Percentiles rank a stretch among this genome's conserved stretches.
Evolutionary conservation across 495 filamentous ascomycete species (phyloP).

Genomic region (Penicillium herquei): DNA sequence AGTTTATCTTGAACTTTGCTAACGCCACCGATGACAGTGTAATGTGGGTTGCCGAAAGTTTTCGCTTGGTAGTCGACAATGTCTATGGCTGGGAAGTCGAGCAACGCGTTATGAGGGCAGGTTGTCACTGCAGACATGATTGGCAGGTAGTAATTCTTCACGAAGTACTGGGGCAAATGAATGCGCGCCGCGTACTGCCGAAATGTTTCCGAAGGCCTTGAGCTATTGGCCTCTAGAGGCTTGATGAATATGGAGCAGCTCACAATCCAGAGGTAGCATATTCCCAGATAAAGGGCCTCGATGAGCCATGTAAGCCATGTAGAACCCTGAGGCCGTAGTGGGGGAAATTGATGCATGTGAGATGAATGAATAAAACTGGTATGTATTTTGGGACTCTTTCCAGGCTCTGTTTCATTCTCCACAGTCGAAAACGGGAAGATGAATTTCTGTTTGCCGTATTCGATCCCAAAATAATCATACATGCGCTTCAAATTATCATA

Average conservation of each 20-base stretch:
- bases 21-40: slow-evolving; percentile 47
- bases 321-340: slow-evolving; percentile 23
- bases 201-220: slow-evolving; percentile 35
- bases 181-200: slow-evolving; percentile 45
- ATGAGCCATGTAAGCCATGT: slow-evolving; percentile 30
- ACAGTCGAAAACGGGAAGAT: slow-evolving; percentile 28
- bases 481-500: slow-evolving; percentile 52
- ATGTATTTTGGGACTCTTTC: background rate
- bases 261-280: slow-evolving; percentile 50
- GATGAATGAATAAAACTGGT: slow-evolving; percentile 48
- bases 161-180: slow-evolving; percentile 40
- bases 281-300: slow-evolving; percentile 36
- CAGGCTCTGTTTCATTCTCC: background rate
- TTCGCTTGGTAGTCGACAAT: slow-evolving; percentile 43
- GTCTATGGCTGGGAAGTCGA: slow-evolving; percentile 51
- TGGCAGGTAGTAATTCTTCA: slow-evolving; percentile 48
- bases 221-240: slow-evolving; percentile 19
- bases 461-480: slow-evolving; percentile 51
- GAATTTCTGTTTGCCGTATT: slow-evolving; percentile 45
- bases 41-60: slow-evolving; percentile 48
- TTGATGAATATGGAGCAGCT: slow-evolving; percentile 44
- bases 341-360: slow-evolving; percentile 47
- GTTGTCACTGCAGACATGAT: slow-evolving; percentile 52
- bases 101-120: slow-evolving; percentile 49
- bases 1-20: slow-evolving; percentile 43